Evolutionary conservation across 2,329 filamentous ascomycete genomes (phyloP), one percentile per base, ranked within the genome.

Genomic region (Phyllosticta citribraziliensis): DNA sequence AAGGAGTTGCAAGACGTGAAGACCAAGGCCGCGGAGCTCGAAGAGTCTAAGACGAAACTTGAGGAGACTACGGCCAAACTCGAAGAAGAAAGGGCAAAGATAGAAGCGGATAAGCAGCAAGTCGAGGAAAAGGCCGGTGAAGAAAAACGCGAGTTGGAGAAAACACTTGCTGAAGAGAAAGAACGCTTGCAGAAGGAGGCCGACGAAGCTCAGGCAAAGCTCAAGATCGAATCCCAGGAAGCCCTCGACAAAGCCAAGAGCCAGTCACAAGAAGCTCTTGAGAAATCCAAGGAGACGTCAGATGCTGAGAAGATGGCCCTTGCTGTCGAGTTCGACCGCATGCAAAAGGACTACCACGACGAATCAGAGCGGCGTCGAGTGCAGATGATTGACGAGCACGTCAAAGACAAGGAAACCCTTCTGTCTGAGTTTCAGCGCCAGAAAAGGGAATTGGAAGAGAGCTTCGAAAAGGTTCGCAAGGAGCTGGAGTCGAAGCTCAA

Each of bases 331-430:
- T 75, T 74, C 60, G 70, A 74, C 63, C 52, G 61, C 10, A 47
- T 58, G 56, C 61, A 58, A 53, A 73, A 72, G 62, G 73, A 65
- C 30, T 66, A 64, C 14, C 56, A 62, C 20, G 62, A 30, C 61
- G 62, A 25, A n/a, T 80, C 79, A 50, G 79, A 82, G 63, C 75
- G 75, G 53, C 76, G 78, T 63, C 73, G 76, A 61, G 75, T 79
- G 63, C 73, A 81, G 61, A 70, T 73, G 5, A 72, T 75, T 17
- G 70, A 73, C 52, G 67, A 69, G 14, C 68, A 72, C 47, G 56
- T 69, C 35, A 67, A 67, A 55, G 70, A 73, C 62, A 73, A 72
- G 59, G 70, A 74, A 14, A 70, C 71, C 47, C 63, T 75, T 14
- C 67, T 68, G 50, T 67, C 66, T 35, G 68, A 70, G 54, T 69